Evolutionary conservation across 768 basidiomycete genomes (phyloP), one percentile per base, ranked within the genome.

Genomic region (Russula emetica): DNA sequence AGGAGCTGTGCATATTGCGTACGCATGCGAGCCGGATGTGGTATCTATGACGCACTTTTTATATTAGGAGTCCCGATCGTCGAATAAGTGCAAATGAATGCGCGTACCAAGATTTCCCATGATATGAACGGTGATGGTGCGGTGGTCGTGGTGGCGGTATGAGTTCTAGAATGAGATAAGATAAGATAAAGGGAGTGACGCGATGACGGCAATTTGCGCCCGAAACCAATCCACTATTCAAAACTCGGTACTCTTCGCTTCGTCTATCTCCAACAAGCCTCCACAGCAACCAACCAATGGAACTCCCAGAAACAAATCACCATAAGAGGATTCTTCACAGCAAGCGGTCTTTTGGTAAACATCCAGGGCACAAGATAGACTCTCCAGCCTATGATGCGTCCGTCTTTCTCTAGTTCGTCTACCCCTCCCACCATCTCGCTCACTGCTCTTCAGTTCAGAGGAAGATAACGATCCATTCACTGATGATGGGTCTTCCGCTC

Each of bases 391-490:
- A 90, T 76, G 87, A 90, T 74, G 88, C 88, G 79, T 84, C 57
- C 61, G 62, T 65, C 42, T 34, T 47, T 47, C 24, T 18, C 50
- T 32, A 0, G 10, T 49, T 24, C 47, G 64, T 63, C 67, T 47
- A 67, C 70, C 56, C 66, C 44, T 70, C 66, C 55, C 50, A 53
- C 61, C 49, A 50, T 58, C 56, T 36, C 67, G 71, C 64, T 72
- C 71, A 34, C 71, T 70, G 20, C 64, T 69, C 49, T 58, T 74
- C 72, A 89, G 87, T 73, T 91, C 88, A 4, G 89, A 92, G 71
- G 90, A 92, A 76, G 90, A 92, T 82, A 92, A 92, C 72, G 90
- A 92, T 73, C 88, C 90, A 5, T 77, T 90, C 67, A 90, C 88
- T 8, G 90, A 92, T 78, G 90, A 90, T 71, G 83, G 76, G 54